Conservation (phyloP, 169 alveolate genomes). For the Plasmodium falciparum region DNA sequence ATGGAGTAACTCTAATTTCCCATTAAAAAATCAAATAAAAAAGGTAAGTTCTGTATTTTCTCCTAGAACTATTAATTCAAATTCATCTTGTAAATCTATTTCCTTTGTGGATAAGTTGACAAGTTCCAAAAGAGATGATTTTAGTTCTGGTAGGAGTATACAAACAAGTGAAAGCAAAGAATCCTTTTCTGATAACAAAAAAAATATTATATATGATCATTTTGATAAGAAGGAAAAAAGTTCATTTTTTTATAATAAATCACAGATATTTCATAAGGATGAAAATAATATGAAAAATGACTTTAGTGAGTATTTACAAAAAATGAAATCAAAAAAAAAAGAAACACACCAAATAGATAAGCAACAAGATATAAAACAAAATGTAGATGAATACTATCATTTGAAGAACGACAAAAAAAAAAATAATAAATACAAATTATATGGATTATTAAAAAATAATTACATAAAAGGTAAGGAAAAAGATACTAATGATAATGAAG, state of each 20-base stretch:
- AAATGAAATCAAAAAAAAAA: too few species aligned
- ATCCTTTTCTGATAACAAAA: background rate
- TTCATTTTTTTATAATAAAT: background rate
- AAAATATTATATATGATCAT: background rate
- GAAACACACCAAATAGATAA: too few species aligned
- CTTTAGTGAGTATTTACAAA: too few species aligned
- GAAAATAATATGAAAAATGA: background rate
- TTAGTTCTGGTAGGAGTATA: background rate
- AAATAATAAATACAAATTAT: too few species aligned
- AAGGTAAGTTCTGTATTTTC: conserved; percentile 9
- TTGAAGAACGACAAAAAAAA: background rate
- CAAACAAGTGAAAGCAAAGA: background rate
- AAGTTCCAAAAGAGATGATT: conserved; percentile 14
- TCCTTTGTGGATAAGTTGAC: conserved; percentile 1
- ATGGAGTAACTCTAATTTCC: background rate
- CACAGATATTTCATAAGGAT: background rate
- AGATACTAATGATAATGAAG: background rate
- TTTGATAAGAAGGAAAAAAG: conserved; percentile 1
- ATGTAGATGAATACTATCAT: background rate
- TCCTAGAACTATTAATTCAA: conserved; percentile 8
- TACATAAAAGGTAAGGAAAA: background rate
- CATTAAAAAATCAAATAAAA: conserved; percentile 12
- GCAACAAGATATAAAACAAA: too few species aligned
- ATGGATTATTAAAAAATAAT: conserved; percentile 2
- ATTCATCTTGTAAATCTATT: conserved; percentile 9